Evolutionary conservation across 371 early-diverging fungal genomes (phyloP).

Genomic region (Nematocida major): DNA sequence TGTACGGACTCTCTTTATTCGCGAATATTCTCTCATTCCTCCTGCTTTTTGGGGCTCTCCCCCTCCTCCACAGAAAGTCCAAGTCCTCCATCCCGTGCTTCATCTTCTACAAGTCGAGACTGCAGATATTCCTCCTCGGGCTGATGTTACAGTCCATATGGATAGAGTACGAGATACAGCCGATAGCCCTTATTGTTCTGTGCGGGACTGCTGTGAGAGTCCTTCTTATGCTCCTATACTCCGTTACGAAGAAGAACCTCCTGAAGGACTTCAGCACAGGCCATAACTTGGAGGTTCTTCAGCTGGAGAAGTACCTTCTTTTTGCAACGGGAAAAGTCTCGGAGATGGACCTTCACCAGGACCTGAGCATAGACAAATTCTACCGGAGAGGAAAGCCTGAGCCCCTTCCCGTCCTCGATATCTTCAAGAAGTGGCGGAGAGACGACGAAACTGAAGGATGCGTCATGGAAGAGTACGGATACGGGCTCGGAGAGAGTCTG

Average conservation of each 20-base stretch:
- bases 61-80: constrained; percentile 2
- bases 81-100: constrained; percentile 12
- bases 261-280: constrained; percentile 53
- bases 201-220: neutral
- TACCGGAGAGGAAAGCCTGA: constrained; percentile 51
- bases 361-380: constrained; percentile 46
- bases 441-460: constrained; percentile 24
- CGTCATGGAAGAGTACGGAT: constrained; percentile 42
- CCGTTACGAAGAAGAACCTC: constrained; percentile 31
- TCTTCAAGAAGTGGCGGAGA: constrained; percentile 33
- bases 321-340: constrained; percentile 35
- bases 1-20: neutral
- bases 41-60: constrained; percentile 1
- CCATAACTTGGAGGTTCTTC: constrained; percentile 52
- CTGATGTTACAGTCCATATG: neutral
- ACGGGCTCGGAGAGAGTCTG: constrained; percentile 48
- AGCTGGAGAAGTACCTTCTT: constrained; percentile 55
- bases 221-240: constrained; percentile 31
- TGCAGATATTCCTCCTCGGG: constrained; percentile 9
- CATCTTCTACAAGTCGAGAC: neutral
- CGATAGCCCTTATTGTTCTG: neutral
- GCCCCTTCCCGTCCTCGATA: constrained; percentile 1
- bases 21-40: neutral
- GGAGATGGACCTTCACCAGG: neutral
- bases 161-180: neutral